Conservation (phyloP, 495 filamentous ascomycete species). For the Penicillium angulare region DNA sequence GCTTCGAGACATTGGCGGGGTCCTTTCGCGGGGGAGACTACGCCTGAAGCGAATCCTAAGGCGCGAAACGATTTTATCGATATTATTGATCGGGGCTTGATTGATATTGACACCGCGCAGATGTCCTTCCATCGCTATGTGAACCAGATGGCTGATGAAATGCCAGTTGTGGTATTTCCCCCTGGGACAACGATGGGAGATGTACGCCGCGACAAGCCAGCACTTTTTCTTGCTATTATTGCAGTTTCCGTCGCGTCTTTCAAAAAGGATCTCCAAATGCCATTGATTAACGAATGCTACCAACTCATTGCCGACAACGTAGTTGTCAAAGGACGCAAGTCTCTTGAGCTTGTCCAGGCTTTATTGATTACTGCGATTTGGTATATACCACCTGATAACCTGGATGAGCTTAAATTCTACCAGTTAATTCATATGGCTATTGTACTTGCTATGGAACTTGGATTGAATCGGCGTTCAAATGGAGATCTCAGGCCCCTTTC, state of each 20-base stretch:
- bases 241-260: slow-evolving; percentile 62
- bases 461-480: slow-evolving; percentile 56
- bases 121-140: slow-evolving; percentile 69
- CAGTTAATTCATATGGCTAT: slow-evolving; percentile 82
- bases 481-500: slow-evolving; percentile 27
- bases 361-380: slow-evolving; percentile 69
- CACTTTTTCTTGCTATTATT: slow-evolving; percentile 79
- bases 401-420: slow-evolving; percentile 89
- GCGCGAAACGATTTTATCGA: slow-evolving; percentile 50
- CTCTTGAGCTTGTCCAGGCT: slow-evolving; percentile 81
- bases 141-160: slow-evolving; percentile 63
- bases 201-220: slow-evolving; percentile 69
- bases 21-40: slow-evolving; percentile 6
- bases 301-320: slow-evolving; percentile 70
- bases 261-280: slow-evolving; percentile 55
- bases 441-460: slow-evolving; percentile 84
- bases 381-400: slow-evolving; percentile 81
- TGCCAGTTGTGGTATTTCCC: slow-evolving; percentile 79
- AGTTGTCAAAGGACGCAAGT: slow-evolving; percentile 76
- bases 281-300: slow-evolving; percentile 69
- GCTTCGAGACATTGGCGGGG: slow-evolving; percentile 16
- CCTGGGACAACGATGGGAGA: slow-evolving; percentile 61
- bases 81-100: slow-evolving; percentile 66
- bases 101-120: slow-evolving; percentile 60
- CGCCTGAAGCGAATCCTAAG: slow-evolving; percentile 12